Conservation (phyloP, 2,329 filamentous ascomycete genomes). For the Xylariaceae sp. region DNA sequence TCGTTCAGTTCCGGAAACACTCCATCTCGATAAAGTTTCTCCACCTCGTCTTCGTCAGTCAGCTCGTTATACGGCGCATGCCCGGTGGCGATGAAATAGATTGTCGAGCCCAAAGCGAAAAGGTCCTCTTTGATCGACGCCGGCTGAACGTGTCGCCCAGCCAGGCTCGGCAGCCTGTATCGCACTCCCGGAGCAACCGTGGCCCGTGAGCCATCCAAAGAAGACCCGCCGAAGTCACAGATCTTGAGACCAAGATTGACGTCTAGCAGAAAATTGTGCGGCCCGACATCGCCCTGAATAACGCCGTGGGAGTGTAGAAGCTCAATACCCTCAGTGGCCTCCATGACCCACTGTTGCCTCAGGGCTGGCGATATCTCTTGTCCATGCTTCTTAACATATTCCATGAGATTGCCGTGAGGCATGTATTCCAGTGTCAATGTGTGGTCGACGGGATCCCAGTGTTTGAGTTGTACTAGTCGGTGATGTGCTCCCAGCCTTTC, state of each 20-base stretch:
- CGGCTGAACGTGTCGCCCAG: background rate
- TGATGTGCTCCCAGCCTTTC: slow-evolving; percentile 13
- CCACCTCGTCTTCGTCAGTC: slow-evolving; percentile 14
- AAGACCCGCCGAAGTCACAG: slow-evolving; percentile 21
- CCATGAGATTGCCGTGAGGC: slow-evolving; percentile 9
- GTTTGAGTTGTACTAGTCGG: slow-evolving; percentile 8
- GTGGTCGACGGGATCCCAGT: slow-evolving; percentile 9
- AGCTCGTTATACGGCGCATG: slow-evolving; percentile 13
- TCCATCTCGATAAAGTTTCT: slow-evolving; percentile 5
- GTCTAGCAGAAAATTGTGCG: slow-evolving; percentile 26
- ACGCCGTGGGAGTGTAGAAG: slow-evolving; percentile 22
- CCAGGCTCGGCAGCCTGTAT: slow-evolving; percentile 12
- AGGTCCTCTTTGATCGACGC: slow-evolving; percentile 16
- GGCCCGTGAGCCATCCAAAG: slow-evolving; percentile 14
- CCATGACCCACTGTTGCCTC: slow-evolving; percentile 15
- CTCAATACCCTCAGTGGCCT: slow-evolving; percentile 18
- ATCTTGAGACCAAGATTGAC: slow-evolving; percentile 17
- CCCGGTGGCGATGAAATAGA: slow-evolving; percentile 22
- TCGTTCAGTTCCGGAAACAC: slow-evolving; percentile 10
- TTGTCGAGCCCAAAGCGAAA: slow-evolving; percentile 21
- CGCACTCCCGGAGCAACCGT: background rate
- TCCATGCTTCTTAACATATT: slow-evolving; percentile 14
- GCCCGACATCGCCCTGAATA: slow-evolving; percentile 22
- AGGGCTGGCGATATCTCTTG: slow-evolving; percentile 7
- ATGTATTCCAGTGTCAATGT: slow-evolving; percentile 20